Conservation (phyloP, 2,329 filamentous ascomycete species). For the Fusarium newnesense region DNA sequence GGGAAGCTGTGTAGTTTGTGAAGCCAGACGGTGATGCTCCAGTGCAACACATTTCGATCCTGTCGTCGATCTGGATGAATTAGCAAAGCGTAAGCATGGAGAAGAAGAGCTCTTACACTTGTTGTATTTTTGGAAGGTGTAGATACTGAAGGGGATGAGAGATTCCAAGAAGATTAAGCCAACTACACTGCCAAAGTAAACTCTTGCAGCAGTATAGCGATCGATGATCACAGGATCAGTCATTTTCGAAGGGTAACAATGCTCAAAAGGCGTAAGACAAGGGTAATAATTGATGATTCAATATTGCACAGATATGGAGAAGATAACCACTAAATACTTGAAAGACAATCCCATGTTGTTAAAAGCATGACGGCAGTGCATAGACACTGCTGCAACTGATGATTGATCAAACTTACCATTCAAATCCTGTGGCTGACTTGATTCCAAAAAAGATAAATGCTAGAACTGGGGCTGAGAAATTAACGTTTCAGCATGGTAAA, state of each 20-base stretch:
- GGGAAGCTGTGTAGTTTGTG: not conserved
- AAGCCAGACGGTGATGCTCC: not conserved
- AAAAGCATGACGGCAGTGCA: not conserved
- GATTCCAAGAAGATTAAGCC: not conserved
- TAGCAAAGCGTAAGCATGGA: rapidly evolving
- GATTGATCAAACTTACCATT: not conserved
- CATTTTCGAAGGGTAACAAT: not conserved
- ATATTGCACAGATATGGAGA: rapidly evolving
- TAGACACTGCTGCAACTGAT: not conserved
- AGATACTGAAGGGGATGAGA: not conserved
- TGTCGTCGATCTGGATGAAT: not conserved
- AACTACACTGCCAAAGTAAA: not conserved
- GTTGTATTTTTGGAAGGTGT: not conserved
- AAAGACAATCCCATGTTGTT: not conserved
- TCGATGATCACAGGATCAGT: not conserved
- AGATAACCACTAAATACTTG: not conserved
- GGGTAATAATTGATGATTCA: rapidly evolving
- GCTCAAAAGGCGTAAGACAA: rapidly evolving
- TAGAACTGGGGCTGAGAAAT: not conserved
- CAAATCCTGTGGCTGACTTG: not conserved
- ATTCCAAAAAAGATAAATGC: not conserved
- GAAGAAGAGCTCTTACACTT: rapidly evolving
- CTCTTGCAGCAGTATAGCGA: not conserved
- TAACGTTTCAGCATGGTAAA: rapidly evolving
- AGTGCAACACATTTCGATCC: not conserved